Evolutionary conservation across 177 flowering plant genomes (phyloP), one percentile per base, ranked within the genome.

Genomic region (Telopea speciosissima): DNA sequence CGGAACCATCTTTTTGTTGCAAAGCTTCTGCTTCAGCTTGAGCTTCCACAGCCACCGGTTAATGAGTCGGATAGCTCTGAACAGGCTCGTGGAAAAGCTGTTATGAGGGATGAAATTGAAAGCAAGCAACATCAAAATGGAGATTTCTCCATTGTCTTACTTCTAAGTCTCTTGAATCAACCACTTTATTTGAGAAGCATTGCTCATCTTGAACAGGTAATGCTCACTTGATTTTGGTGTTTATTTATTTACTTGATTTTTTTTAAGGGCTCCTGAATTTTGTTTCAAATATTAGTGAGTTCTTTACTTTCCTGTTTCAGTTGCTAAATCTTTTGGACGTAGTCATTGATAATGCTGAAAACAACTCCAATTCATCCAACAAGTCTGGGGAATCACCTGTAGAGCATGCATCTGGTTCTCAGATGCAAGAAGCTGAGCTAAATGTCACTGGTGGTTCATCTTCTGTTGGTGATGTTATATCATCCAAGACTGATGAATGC

Each of bases 151-250:
- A 71, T 93, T 74, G 83, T 85, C 36, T 75, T 92, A 82, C 97
- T 95, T 74, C 78, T 95, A 79, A 80, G 87, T 72, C 96, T 95
- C 59, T 78, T 95, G 80, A 93, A 85, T 66, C 96, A 90, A 66
- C 92, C 99, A 14, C 88, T 95, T 19, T 95, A 91, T 78, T 74
- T 88, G 82, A 88, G 97, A 79, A 95, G 99, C 73, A 76, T 90
- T 49, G 91, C 91, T 16, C 99, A 95, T 80, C 89, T 95, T 45
- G 99, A 95, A 75, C 99, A 95, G 96, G 99, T 92, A 66, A 44
- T 70, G n/a, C 62, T 62, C 66, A 21, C 10, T 54, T 8, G 36
- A 2, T 28, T 28, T 28, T 4, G 19, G 14, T 42, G 52, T 23
- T 2, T 14, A 0, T 54, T 54, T 21, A 54, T 14, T 62, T 68